Evolutionary conservation across 495 filamentous ascomycete genomes (phyloP).

Genomic region (Neurospora tetraspora): DNA sequence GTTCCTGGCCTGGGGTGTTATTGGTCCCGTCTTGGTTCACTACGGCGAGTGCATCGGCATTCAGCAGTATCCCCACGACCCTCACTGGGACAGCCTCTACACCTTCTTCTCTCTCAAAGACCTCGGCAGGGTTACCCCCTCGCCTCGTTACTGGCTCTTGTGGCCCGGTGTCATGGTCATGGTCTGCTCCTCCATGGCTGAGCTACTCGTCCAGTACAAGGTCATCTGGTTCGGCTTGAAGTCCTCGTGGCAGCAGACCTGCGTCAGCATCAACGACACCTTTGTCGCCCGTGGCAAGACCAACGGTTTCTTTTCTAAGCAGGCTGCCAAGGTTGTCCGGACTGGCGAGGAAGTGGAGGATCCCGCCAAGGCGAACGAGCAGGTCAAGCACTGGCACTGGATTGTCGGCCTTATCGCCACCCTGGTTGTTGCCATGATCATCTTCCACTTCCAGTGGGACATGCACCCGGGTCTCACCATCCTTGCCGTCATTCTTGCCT

Average conservation of each 20-base stretch:
- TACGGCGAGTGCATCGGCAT: constrained; percentile 42
- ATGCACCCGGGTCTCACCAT: constrained; percentile 52
- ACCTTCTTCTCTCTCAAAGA: constrained; percentile 40
- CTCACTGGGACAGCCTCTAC: constrained; percentile 41
- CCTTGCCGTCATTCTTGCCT: constrained; percentile 50
- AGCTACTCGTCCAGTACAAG: constrained; percentile 52
- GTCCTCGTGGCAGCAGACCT: constrained; percentile 38
- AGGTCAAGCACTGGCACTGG: constrained; percentile 58
- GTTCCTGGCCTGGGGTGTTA: constrained; percentile 54
- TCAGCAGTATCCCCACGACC: constrained; percentile 28
- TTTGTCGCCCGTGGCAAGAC: constrained; percentile 33
- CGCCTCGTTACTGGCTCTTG: constrained; percentile 55
- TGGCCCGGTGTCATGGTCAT: constrained; percentile 60
- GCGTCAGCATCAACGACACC: constrained; percentile 29
- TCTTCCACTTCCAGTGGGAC: constrained; percentile 51
- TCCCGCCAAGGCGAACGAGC: constrained; percentile 41
- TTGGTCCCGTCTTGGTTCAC: constrained; percentile 51
- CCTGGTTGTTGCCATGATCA: constrained; percentile 45
- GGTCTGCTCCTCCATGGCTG: constrained; percentile 50
- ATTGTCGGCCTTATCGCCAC: constrained; percentile 38
- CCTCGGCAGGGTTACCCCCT: constrained; percentile 36
- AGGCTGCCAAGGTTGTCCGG: constrained; percentile 20
- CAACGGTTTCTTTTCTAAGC: constrained; percentile 36
- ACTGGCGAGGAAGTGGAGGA: constrained; percentile 32
- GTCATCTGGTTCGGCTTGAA: constrained; percentile 44